phyloP scores from a whole-genome alignment of 2,329 filamentous ascomycete species.

The Zasmidium citrigriseum region DNA sequence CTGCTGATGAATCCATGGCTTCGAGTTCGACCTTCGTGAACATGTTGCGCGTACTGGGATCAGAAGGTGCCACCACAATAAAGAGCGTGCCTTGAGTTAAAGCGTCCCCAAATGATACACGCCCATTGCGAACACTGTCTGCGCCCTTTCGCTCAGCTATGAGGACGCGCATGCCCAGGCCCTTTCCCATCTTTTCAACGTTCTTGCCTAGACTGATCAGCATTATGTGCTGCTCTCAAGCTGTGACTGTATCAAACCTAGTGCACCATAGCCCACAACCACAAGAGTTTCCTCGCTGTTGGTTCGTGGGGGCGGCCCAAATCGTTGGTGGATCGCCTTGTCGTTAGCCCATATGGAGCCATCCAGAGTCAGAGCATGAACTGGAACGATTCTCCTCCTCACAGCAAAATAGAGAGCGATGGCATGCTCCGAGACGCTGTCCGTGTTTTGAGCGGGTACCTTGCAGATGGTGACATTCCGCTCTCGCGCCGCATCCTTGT shows the following conservation, averaged over 20 bases:
- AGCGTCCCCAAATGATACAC: slow-evolving; percentile 40
- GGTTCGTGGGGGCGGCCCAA: slow-evolving; percentile 44
- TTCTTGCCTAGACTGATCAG: slow-evolving; percentile 39
- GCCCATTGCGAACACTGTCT: slow-evolving; percentile 27
- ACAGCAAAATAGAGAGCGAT: slow-evolving; percentile 53
- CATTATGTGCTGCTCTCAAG: background rate
- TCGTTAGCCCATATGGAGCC: slow-evolving; percentile 44
- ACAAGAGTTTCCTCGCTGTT: slow-evolving; percentile 52
- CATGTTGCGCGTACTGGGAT: slow-evolving; percentile 28
- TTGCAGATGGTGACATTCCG: slow-evolving; percentile 50
- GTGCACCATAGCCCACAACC: slow-evolving; percentile 52
- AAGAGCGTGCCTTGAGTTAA: slow-evolving; percentile 41
- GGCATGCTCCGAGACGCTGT: slow-evolving; percentile 53
- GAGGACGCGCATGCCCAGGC: slow-evolving; percentile 52
- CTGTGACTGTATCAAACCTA: slow-evolving; percentile 37
- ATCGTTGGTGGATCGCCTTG: slow-evolving; percentile 38
- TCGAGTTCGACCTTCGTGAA: slow-evolving; percentile 41
- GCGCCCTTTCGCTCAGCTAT: slow-evolving; percentile 50
- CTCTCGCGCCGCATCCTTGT: slow-evolving; percentile 45
- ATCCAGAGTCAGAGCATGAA: slow-evolving; percentile 38
- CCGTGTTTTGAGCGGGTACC: slow-evolving; percentile 49
- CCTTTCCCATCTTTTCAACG: slow-evolving; percentile 46
- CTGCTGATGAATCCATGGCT: slow-evolving; percentile 46
- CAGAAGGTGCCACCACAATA: slow-evolving; percentile 34
- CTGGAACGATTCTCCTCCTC: slow-evolving; percentile 42